Conservation (phyloP, 345 rosid genomes). For the Bruguiera parviflora region DNA sequence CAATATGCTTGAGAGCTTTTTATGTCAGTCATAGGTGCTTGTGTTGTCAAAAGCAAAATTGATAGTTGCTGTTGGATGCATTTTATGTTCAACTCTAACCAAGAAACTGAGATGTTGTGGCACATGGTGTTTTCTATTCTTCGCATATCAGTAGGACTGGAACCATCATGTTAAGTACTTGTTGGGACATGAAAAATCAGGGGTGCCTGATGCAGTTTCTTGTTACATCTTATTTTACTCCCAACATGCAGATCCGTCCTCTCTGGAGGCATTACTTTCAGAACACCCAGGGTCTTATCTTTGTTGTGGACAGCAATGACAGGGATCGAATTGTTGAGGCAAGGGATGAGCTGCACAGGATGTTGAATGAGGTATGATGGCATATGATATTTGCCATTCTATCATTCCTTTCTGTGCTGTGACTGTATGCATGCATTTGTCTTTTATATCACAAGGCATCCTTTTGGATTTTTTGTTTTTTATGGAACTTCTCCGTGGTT, state of each 20-base stretch:
- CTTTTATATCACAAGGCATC: background rate
- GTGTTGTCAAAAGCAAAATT: too few species aligned
- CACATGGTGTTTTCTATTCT: too few species aligned
- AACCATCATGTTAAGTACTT: too few species aligned
- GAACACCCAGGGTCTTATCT: slow-evolving; percentile 80
- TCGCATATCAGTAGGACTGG: too few species aligned
- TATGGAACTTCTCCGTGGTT: background rate
- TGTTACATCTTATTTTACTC: background rate
- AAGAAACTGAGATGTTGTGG: too few species aligned
- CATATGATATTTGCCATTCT: background rate
- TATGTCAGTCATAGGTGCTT: too few species aligned
- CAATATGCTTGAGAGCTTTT: too few species aligned
- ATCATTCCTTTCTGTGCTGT: background rate
- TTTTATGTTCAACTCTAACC: too few species aligned
- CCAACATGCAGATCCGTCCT: slow-evolving; percentile 56
- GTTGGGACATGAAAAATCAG: too few species aligned
- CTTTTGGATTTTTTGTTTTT: too few species aligned
- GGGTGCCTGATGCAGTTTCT: background rate
- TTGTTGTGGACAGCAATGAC: slow-evolving; percentile 87
- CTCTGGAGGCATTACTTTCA: slow-evolving; percentile 87
- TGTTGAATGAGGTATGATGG: slow-evolving; percentile 70
- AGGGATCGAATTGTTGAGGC: slow-evolving; percentile 83
- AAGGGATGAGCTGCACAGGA: slow-evolving; percentile 75
- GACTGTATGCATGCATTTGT: too few species aligned
- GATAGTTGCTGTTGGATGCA: too few species aligned